Base-by-base conservation (phyloP, 2,329 filamentous ascomycete genomes). In the Juglanconis oblonga region DNA sequence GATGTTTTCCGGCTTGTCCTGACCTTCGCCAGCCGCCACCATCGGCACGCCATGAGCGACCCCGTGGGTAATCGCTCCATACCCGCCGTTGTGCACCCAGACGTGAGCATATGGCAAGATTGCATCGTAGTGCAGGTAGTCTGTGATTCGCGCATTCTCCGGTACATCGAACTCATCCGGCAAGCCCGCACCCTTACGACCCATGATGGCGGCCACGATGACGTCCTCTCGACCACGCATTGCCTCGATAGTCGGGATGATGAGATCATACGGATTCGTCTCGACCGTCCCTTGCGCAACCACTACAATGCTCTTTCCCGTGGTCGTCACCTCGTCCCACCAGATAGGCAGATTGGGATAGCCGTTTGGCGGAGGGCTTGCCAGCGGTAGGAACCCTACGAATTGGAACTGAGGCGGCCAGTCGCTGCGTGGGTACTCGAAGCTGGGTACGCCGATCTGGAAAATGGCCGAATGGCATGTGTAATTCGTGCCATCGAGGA, bases 251-350 rank as follows among this genome's bases (percentile, higher is more conserved):
- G 74, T 76, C 1, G 75, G 75, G 29, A 76, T 58, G 50, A 77
- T 75, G 3, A 77, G 68, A 51, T 76, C 70, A 5, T 68, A 57
- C 5, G 73, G 73, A 52, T 76, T 68, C 2, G 67, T 73, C 64
- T 77, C 74, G 6, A 77, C 74, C 2, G 74, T 76, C 4, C 75
- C 75, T 59, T 77, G 75, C 0, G 75, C 70, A 17, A 77, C 75
- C 8, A 77, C 70, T 2, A 77, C 64, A 2, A 76, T 66, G 52
- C 71, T 72, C 59, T 70, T 71, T 10, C 32, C 40, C 32, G 59
- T 55, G 14, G 62, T 56, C n/a, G 65, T 54, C 55, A 76, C 51
- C 47, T 74, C 69, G 1, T 36, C 11, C 75, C 74, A 77, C 74
- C 74, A 77, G 2, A 64, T 7, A 1, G 62, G 64, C 64, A 72